Conservation (phyloP, 768 basidiomycete species). For the Hypholoma fasciculare region DNA sequence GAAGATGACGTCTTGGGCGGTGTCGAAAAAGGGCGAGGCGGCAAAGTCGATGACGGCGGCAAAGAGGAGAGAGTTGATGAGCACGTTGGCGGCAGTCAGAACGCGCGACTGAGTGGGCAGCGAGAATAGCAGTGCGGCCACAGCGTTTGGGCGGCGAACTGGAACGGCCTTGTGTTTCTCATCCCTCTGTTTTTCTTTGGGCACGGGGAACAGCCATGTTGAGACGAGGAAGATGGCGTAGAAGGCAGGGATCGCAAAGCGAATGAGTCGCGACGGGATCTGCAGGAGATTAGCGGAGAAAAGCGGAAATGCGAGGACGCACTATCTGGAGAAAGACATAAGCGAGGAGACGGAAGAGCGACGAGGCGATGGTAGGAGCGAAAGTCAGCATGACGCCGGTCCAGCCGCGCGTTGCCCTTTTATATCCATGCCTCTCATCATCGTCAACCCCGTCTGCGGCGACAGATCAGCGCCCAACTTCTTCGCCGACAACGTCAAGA, state of each 20-base stretch:
- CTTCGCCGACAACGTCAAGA: conserved; percentile 53
- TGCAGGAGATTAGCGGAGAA: conserved; percentile 12
- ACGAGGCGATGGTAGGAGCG: conserved; percentile 27
- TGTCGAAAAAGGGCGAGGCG: conserved; percentile 53
- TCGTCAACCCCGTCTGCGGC: conserved; percentile 82
- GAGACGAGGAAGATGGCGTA: conserved; percentile 29
- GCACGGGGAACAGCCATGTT: conserved; percentile 16
- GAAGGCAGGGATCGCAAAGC: conserved; percentile 30
- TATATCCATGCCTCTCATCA: conserved; percentile 45
- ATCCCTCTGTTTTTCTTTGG: not conserved
- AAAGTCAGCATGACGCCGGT: conserved; percentile 16
- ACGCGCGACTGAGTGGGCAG: conserved; percentile 33
- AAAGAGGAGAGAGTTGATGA: conserved; percentile 34
- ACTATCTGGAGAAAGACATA: conserved; percentile 56
- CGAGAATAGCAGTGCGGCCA: conserved; percentile 25
- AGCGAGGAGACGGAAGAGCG: conserved; percentile 40
- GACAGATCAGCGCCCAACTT: conserved; percentile 54
- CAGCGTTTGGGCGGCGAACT: not conserved
- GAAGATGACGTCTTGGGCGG: conserved; percentile 57
- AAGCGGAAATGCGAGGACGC: conserved; percentile 16
- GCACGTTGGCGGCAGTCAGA: conserved; percentile 27
- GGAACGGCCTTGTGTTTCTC: not conserved
- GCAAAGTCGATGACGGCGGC: conserved; percentile 49
- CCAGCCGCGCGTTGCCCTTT: not conserved
- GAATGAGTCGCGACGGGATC: conserved; percentile 40